phyloP scores from a whole-genome alignment of 495 filamentous ascomycete genomes.

The Glutinoglossum americanum region DNA sequence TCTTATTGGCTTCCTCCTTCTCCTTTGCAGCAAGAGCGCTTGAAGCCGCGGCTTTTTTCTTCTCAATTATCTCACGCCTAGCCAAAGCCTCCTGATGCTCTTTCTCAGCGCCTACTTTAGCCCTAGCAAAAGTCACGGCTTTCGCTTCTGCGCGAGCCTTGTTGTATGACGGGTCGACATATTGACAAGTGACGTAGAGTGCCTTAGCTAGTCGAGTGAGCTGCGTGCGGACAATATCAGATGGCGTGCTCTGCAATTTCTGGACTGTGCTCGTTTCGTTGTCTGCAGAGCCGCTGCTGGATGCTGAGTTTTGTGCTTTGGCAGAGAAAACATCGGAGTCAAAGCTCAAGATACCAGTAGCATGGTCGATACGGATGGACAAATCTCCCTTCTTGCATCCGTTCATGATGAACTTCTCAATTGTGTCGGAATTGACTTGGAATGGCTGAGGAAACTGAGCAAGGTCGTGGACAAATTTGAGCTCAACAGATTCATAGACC shows the following conservation, averaged over 20 bases:
- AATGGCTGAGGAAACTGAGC: conserved; percentile 94
- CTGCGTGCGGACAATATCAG: conserved; percentile 92
- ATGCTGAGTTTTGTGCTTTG: conserved; percentile 64
- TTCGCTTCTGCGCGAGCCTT: conserved; percentile 57
- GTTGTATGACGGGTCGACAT: conserved; percentile 78
- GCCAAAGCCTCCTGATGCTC: conserved; percentile 80
- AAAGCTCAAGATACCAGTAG: conserved; percentile 82
- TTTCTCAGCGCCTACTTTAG: conserved; percentile 67
- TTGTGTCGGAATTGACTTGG: conserved; percentile 74
- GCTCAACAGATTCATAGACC: conserved; percentile 94
- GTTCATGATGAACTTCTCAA: conserved; percentile 99
- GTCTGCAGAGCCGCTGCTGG: conserved; percentile 53
- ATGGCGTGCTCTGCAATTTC: conserved; percentile 87
- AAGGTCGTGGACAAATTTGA: conserved; percentile 80
- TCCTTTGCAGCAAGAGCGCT: conserved; percentile 67
- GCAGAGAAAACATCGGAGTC: conserved; percentile 96
- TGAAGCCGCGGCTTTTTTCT: conserved; percentile 85
- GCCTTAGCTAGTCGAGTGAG: conserved; percentile 78
- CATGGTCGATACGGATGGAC: conserved; percentile 88
- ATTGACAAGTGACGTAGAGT: conserved; percentile 79
- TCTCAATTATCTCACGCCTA: conserved; percentile 76
- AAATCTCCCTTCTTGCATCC: conserved; percentile 99
- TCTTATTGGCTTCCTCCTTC: conserved; percentile 75
- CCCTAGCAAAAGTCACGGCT: conserved; percentile 55
- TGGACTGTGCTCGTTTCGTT: conserved; percentile 68